phyloP scores from a whole-genome alignment of 2,329 filamentous ascomycete species.

The Colletotrichum musicola region DNA sequence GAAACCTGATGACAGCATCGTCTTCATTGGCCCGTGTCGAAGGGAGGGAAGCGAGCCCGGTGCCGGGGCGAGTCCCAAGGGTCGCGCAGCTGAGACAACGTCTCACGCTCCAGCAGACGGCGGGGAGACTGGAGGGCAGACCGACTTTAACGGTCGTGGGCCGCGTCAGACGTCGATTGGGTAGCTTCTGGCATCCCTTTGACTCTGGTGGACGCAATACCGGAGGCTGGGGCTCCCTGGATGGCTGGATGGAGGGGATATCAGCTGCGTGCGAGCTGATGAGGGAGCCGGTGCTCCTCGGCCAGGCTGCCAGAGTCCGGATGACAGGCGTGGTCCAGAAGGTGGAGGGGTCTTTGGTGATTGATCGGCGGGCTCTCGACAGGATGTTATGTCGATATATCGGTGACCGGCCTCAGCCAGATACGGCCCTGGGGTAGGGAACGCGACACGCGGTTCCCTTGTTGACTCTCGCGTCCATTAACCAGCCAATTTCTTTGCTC shows the following conservation, averaged over 20 bases:
- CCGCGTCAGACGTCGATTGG: neutral
- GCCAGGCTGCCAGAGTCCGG: neutral
- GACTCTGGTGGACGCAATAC: constrained; percentile 2
- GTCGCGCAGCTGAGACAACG: constrained; percentile 25
- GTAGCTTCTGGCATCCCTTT: constrained; percentile 23
- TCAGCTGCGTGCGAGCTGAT: constrained; percentile 1
- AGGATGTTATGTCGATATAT: neutral
- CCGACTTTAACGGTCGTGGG: neutral
- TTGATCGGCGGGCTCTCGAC: constrained; percentile 1
- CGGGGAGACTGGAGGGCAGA: constrained; percentile 2
- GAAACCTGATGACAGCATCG: constrained; percentile 11
- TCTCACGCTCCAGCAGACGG: constrained; percentile 30
- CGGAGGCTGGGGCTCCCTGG: constrained; percentile 36
- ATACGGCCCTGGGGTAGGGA: constrained; percentile 10
- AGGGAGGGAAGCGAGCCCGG: constrained; percentile 28
- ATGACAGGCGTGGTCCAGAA: neutral
- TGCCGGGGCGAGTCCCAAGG: constrained; percentile 10
- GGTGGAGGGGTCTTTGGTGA: constrained; percentile 1
- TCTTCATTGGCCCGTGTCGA: constrained; percentile 25
- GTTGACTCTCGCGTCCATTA: neutral
- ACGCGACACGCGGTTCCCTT: neutral
- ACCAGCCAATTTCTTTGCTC: too few species aligned
- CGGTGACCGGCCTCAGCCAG: constrained; percentile 10
- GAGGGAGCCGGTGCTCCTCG: neutral
- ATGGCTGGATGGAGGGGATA: constrained; percentile 8